A percentile compares a stretch with the other conserved stretches of the same genome.
phyloP scores from a whole-genome alignment of 495 filamentous ascomycete species.

The Aspergillus kassunensis region DNA sequence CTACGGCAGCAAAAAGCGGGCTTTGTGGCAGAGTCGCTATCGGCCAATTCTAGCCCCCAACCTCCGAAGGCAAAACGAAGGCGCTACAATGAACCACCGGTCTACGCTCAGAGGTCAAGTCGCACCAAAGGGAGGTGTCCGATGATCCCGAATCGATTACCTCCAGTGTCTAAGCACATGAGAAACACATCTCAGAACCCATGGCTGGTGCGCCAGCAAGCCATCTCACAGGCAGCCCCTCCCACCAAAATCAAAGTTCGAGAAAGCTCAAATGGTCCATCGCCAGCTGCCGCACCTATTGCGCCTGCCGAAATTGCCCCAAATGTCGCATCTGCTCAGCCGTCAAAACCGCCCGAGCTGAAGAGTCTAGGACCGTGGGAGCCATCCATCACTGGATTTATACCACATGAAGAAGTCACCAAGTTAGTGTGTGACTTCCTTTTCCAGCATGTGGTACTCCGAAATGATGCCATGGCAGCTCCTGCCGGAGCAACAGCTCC shows the following conservation, averaged over 20 bases:
- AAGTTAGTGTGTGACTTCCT: constrained; percentile 71
- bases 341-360: constrained; percentile 12
- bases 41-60: constrained; percentile 19
- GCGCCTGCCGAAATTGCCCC: too few species aligned
- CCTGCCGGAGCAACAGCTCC: constrained; percentile 43
- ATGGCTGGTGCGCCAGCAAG: constrained; percentile 27
- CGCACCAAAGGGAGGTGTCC: constrained; percentile 37
- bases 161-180: constrained; percentile 34
- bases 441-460: constrained; percentile 60
- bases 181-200: constrained; percentile 22
- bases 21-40: constrained; percentile 16
- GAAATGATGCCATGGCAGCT: constrained; percentile 47
- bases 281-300: background rate
- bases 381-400: constrained; percentile 59
- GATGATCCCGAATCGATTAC: constrained; percentile 33
- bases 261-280: constrained; percentile 12
- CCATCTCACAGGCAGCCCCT: constrained; percentile 19
- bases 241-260: constrained; percentile 7
- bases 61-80: constrained; percentile 35
- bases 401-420: constrained; percentile 64
- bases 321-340: too few species aligned
- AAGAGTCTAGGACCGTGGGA: constrained; percentile 65
- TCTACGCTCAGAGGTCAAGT: constrained; percentile 41
- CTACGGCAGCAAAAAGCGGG: constrained; percentile 23
- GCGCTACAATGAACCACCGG: constrained; percentile 44